Base-by-base conservation (phyloP, 2,329 filamentous ascomycete genomes). In the Botrytis cinerea region DNA sequence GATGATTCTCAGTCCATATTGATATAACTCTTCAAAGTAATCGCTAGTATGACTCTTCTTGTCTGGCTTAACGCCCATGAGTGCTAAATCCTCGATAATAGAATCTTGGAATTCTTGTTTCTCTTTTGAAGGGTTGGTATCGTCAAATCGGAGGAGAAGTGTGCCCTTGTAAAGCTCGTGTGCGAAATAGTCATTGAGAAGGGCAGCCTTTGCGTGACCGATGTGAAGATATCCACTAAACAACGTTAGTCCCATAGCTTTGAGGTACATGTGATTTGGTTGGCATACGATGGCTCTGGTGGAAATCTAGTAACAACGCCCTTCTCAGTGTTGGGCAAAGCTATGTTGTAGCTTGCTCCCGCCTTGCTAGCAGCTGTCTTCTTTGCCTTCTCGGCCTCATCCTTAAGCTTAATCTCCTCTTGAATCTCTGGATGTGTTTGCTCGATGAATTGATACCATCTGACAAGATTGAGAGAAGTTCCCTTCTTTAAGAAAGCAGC, bases 101-200 rank as follows among this genome's bases (percentile, higher is more conserved):
- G 94, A 89, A 83, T 98, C 94, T 82, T 98, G 92, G 82, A 92
- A 99, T 84, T 98, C 96, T 82, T 95, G 91, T 86, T 97, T 98
- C 87, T 99, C 96, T 83, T 98, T 98, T 74, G 92, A 91, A 12
- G 96, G 96, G 84, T 99, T 99, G 73, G 96, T 99, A 81, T 99
- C 96, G 81, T 99, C 96, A 80, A 99, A 96, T 74, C 96, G 93
- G 68, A 98, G 89, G 74, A 97, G 90, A 79, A 99, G 87, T 79
- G 92, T 97, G 80, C 96, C 96, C 75, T 95, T 91, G 86, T 97
- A 97, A 78, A 94, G 93, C 82, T 94, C 92, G 83, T 98, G 94
- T 62, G 94, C 95, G 79, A 98, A 98, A 87, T 97, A 98, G 82
- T 98, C 95, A 85, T 96, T 97, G 73, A 98, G 89, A 72, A 97